Conservation (phyloP, 345 rosid genomes). For the Linum lewisii region DNA sequence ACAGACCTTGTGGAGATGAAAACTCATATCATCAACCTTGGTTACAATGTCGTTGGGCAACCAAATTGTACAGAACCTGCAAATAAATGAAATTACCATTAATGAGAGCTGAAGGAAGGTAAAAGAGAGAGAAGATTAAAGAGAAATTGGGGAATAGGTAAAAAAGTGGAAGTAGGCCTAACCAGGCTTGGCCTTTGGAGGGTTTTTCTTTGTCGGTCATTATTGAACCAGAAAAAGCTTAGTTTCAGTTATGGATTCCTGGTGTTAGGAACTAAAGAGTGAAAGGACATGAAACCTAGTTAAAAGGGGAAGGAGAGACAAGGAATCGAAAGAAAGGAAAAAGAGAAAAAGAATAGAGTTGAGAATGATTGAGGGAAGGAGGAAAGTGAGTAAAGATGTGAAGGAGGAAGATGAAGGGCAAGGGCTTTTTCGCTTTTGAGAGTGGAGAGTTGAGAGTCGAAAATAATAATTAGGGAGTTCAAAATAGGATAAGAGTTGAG, state of each 20-base stretch:
- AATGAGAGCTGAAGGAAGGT: background rate
- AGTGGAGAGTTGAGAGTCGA: slow-evolving; percentile 4
- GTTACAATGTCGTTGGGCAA: slow-evolving; percentile 82
- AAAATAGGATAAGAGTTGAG: slow-evolving; percentile 32
- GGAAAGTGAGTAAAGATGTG: background rate
- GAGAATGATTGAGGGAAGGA: background rate
- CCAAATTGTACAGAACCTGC: slow-evolving; percentile 89
- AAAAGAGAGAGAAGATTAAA: background rate
- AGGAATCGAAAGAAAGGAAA: background rate
- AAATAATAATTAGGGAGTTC: slow-evolving; percentile 1
- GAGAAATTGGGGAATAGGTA: background rate
- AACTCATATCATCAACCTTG: slow-evolving; percentile 81
- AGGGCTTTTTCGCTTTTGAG: background rate
- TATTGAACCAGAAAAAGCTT: background rate
- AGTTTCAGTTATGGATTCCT: background rate
- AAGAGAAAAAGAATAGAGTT: background rate
- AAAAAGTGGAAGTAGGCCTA: background rate
- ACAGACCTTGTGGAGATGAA: slow-evolving; percentile 87
- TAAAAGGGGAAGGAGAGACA: slow-evolving; percentile 15
- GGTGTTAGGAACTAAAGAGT: background rate
- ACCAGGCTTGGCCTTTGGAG: slow-evolving; percentile 97
- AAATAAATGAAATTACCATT: background rate
- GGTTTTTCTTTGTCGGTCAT: slow-evolving; percentile 59
- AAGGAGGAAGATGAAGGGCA: background rate
- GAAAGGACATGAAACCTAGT: slow-evolving; percentile 15